Evolutionary conservation across 352 stramenopile genomes (phyloP).

Genomic region (Pythium sukuiense): DNA sequence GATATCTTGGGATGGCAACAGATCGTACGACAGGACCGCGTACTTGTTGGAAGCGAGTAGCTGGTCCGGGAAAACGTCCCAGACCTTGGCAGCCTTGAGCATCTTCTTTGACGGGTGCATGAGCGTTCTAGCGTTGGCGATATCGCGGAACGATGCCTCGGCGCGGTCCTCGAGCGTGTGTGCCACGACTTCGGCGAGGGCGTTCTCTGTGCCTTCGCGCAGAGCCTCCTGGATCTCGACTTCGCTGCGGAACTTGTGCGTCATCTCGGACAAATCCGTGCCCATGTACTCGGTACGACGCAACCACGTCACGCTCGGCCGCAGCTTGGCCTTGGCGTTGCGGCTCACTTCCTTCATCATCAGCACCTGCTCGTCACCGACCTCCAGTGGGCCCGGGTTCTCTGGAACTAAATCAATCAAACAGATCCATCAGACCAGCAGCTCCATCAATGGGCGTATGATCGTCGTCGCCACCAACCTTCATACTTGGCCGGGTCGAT

Average conservation of each 20-base stretch:
- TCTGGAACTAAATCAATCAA: conserved; percentile 38
- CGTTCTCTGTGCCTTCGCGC: conserved; percentile 79
- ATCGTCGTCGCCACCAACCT: conserved; percentile 33
- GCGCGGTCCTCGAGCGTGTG: conserved; percentile 74
- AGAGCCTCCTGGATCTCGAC: conserved; percentile 82
- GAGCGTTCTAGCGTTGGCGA: conserved; percentile 61
- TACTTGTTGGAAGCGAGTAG: conserved; percentile 83
- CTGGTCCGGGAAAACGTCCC: conserved; percentile 83
- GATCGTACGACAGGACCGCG: conserved; percentile 85
- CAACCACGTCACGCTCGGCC: conserved; percentile 77
- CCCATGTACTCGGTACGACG: conserved; percentile 86
- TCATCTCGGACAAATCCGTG: conserved; percentile 81
- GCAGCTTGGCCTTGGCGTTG: conserved; percentile 62
- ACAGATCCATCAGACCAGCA: background rate
- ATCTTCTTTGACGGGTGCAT: conserved; percentile 84
- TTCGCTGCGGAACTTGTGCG: conserved; percentile 89
- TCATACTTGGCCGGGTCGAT: conserved; percentile 87
- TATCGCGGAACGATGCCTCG: conserved; percentile 76
- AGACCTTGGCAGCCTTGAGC: conserved; percentile 78
- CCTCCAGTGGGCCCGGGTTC: conserved; percentile 50
- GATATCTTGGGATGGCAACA: conserved; percentile 78
- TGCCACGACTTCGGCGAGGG: conserved; percentile 70
- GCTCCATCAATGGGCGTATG: background rate
- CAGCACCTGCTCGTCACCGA: conserved; percentile 72
- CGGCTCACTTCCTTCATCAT: conserved; percentile 77